Evolutionary conservation across 2,329 filamentous ascomycete species (phyloP), one percentile per base, ranked within the genome.

Genomic region (Microascus cirrosus): DNA sequence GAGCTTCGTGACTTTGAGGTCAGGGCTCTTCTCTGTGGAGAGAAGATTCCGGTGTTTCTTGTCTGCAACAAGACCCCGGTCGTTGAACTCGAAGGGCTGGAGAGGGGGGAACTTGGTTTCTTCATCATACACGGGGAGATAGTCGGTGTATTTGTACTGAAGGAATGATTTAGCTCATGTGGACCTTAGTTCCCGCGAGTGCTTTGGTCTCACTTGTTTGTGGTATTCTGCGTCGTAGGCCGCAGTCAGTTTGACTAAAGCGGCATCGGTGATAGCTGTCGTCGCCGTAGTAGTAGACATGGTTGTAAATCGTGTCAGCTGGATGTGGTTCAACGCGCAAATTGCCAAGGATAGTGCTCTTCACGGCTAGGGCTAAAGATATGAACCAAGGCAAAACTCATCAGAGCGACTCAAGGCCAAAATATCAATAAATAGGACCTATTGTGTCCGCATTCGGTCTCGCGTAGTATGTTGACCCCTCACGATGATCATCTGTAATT

Each of bases 121-220:
- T 50, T 65, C 63, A 59, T 70, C 67, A 53, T 70, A 70, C n/a
- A 70, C 67, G 1, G 68, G 68, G 10, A 71, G 67, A 56, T 70
- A 70, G 11, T 60, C 62, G 0, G 64, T 59, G 58, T 70, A 69
- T 58, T 67, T 68, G 60, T 69, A 69, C 67, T 42, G 18, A 42
- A n/a, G 36, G 18, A 13, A 42, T 4, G 10, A n/a, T 3, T 15
- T 42, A n/a, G 36, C 68, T 48, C 20, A 60, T 58, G 53, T 58
- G 58, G 18, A 11, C 10, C 10, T 45, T 20, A 4, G 24, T 2
- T 58, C 7, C 42, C 11, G 42, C 15, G 24, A 18, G 8, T 56
- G 1, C 51, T 22, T n/a, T 22, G 39, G n/a, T 35, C 3, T 51
- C 8, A 50, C 55, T 28, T 57, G 25, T n/a, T 52, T 45, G 28